Evolutionary conservation across 75 land plant genomes (phyloP), one percentile per base, ranked within the genome.

Genomic region (Picea glauca): DNA sequence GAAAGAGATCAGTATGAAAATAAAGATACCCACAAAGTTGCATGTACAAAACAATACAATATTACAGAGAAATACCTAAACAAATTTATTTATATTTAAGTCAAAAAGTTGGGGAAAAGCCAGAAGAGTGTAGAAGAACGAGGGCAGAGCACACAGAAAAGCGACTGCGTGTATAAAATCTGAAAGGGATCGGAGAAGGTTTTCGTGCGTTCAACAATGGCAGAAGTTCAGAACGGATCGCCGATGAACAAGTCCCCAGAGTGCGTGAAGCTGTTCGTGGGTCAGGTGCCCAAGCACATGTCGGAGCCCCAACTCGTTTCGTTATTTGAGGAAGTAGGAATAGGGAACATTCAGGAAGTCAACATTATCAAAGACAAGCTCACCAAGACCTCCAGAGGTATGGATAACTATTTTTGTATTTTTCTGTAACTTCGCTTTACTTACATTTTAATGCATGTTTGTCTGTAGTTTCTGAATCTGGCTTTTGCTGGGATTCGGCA

Each of bases 241-340:
- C 15, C 76, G 62, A n/a, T n/a, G 65, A 75, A 61, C 12, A 40
- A 5, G 21, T 58, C 33, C 13, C 77, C 75, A 46, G 98, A 94
- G 72, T 80, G 90, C 80, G 99, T 96, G 75, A 96, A 96, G 88
- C 88, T 96, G 2, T 96, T 96, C 83, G 93, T 96, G 14, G 99
- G 99, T 11, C 99, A 96, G 83, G 86, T 96, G 60, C 99, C 99
- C 9, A 95, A 95, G 87, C 87, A 92, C 80, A 87, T 94, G 92
- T 84, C 90, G 56, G 97, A 96, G 85, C 78, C 84, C 68, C 85
- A 96, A 79, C 87, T 96, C 6, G 87, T 92, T 15, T 79, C 91
- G 12, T 62, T 96, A 81, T 96, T 96, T 89, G 78, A 83, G 63
- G 99, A 96, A 83, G 82, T 82, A 8, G 87, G 85, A 30, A 80